phyloP scores from a whole-genome alignment of 805 yeast genomes.

The Helenozyma rhizophorensis region DNA sequence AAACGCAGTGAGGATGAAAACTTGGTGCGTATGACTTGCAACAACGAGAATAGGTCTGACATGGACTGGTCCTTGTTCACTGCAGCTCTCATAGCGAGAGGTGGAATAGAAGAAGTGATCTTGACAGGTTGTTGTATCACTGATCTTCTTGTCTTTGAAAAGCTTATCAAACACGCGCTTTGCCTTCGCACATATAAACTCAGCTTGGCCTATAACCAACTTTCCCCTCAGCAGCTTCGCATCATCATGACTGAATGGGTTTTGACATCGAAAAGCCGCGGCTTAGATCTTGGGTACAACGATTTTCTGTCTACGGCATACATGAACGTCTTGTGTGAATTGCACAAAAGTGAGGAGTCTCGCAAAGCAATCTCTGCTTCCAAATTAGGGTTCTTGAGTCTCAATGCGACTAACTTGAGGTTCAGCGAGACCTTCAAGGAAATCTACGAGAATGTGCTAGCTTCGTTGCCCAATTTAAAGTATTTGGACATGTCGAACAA shows the following conservation, averaged over 20 bases:
- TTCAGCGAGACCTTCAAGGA: slow-evolving; percentile 46
- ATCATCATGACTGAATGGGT: slow-evolving; percentile 57
- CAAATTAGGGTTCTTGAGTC: slow-evolving; percentile 45
- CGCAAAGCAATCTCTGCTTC: slow-evolving; percentile 18
- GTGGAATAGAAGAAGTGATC: slow-evolving; percentile 75
- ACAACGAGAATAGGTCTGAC: slow-evolving; percentile 56
- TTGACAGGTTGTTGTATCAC: slow-evolving; percentile 71
- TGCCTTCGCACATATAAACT: slow-evolving; percentile 52
- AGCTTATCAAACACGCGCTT: slow-evolving; percentile 54
- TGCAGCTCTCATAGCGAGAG: slow-evolving; percentile 62
- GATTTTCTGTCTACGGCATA: slow-evolving; percentile 45
- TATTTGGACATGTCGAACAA: slow-evolving; percentile 76
- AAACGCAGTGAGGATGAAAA: slow-evolving; percentile 25
- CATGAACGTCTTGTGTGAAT: slow-evolving; percentile 36
- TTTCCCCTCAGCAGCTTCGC: slow-evolving; percentile 55
- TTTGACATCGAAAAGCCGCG: slow-evolving; percentile 44
- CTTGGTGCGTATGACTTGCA: slow-evolving; percentile 41
- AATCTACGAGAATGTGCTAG: slow-evolving; percentile 46
- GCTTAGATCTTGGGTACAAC: slow-evolving; percentile 82
- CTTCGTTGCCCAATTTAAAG: slow-evolving; percentile 54
- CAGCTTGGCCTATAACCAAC: slow-evolving; percentile 74
- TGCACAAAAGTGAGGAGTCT: slow-evolving; percentile 16
- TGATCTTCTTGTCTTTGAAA: slow-evolving; percentile 51
- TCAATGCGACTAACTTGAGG: slow-evolving; percentile 58
- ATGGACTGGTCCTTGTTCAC: slow-evolving; percentile 82